Evolutionary conservation across 768 basidiomycete species (phyloP).

Genomic region (Russula brevipes): DNA sequence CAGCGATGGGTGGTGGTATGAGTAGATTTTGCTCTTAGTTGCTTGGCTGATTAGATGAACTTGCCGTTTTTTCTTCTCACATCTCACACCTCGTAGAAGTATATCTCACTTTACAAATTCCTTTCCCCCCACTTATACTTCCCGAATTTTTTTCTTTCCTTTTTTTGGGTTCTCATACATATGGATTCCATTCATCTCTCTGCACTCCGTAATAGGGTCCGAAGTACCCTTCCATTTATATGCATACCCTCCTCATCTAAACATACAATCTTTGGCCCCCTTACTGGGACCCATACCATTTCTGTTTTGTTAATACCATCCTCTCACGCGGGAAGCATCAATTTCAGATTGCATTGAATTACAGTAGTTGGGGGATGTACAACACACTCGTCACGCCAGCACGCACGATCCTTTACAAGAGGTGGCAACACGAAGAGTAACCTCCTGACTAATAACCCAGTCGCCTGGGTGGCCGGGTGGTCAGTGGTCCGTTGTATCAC

Average conservation of each 20-base stretch:
- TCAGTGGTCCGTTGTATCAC: neutral
- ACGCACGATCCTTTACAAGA: neutral
- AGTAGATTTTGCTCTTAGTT: slow-evolving; percentile 32
- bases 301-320: slow-evolving; percentile 8
- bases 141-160: neutral
- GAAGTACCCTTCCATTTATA: neutral
- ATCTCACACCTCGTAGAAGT: neutral
- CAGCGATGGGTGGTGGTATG: slow-evolving; percentile 77
- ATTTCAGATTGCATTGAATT: slow-evolving; percentile 16
- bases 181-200: slow-evolving; percentile 7
- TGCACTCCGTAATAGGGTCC: neutral
- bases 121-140: neutral
- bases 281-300: too few species aligned
- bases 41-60: neutral
- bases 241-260: slow-evolving; percentile 15
- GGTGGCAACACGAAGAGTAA: neutral
- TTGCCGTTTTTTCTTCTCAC: neutral
- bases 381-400: neutral
- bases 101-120: neutral
- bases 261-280: neutral
- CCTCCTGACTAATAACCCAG: neutral
- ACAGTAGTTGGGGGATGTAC: slow-evolving; percentile 8
- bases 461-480: neutral
- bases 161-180: neutral
- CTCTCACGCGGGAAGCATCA: neutral